Evolutionary conservation across 495 filamentous ascomycete species (phyloP).

Genomic region (Penicillium angulare): DNA sequence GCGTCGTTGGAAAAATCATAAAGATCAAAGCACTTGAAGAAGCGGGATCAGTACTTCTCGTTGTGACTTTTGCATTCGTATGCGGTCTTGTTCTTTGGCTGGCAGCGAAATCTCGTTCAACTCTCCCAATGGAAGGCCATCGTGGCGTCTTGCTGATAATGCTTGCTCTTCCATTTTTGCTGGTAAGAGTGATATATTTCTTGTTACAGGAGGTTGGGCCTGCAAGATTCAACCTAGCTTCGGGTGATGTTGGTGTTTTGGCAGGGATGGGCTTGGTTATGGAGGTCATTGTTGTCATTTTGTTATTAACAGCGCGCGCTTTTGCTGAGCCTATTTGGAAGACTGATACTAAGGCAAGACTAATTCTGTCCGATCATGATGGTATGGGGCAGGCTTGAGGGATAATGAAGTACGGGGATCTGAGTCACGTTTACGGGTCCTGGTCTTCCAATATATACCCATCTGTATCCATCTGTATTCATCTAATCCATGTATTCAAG

Average conservation of each 20-base stretch:
- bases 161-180: slow-evolving; percentile 26
- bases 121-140: slow-evolving; percentile 21
- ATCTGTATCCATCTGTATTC: no score
- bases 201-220: slow-evolving; percentile 25
- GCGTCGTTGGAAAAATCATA: slow-evolving; percentile 24
- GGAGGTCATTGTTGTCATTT: slow-evolving; percentile 25
- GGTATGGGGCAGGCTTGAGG: slow-evolving; percentile 5
- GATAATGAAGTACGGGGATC: not conserved
- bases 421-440: no score
- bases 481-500: no score
- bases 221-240: slow-evolving; percentile 19
- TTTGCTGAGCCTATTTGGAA: slow-evolving; percentile 24
- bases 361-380: no score
- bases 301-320: slow-evolving; percentile 24
- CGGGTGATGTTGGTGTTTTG: slow-evolving; percentile 21
- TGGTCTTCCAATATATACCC: no score
- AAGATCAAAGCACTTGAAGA: slow-evolving; percentile 16
- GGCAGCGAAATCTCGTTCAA: slow-evolving; percentile 19
- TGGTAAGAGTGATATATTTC: slow-evolving; percentile 25
- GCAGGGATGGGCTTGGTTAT: slow-evolving; percentile 32
- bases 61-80: slow-evolving; percentile 27
- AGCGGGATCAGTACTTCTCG: slow-evolving; percentile 24
- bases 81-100: slow-evolving; percentile 25
- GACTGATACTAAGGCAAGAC: not conserved
- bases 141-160: slow-evolving; percentile 19